Conservation (phyloP, 805 yeast genomes). For the Pichia eremophila region DNA sequence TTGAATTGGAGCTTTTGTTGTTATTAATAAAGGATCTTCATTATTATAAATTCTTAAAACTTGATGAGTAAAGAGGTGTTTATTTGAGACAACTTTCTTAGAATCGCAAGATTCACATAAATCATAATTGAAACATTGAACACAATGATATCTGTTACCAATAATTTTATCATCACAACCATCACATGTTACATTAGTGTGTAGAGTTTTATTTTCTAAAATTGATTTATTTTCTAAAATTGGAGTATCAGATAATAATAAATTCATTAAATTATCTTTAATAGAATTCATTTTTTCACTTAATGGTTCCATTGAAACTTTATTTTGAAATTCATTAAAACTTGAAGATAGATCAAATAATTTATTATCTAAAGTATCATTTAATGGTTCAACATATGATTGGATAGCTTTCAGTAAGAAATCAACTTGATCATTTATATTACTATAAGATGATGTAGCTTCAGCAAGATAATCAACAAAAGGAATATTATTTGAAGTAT, state of each 20-base stretch:
- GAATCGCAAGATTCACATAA: slow-evolving; percentile 37
- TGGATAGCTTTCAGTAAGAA: no score
- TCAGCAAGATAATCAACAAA: no score
- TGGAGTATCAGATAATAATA: no score
- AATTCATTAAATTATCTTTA: neutral
- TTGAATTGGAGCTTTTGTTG: neutral
- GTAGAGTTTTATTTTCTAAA: neutral
- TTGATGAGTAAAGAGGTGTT: slow-evolving; percentile 19
- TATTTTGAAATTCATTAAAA: no score
- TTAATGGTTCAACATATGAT: no score
- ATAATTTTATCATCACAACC: slow-evolving; percentile 19
- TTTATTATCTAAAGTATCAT: no score
- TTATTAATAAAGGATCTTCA: slow-evolving; percentile 8
- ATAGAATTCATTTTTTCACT: neutral
- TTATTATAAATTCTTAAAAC: slow-evolving; percentile 19
- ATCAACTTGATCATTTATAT: no score
- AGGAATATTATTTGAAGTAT: no score
- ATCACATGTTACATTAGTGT: slow-evolving; percentile 23
- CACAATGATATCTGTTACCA: slow-evolving; percentile 43
- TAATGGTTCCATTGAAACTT: no score
- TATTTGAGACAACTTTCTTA: slow-evolving; percentile 7
- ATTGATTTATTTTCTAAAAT: no score
- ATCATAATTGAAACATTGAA: slow-evolving; percentile 45
- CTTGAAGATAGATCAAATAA: no score
- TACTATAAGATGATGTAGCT: no score